phyloP scores from a whole-genome alignment of 495 filamentous ascomycete species.

The Darksidea phi region DNA sequence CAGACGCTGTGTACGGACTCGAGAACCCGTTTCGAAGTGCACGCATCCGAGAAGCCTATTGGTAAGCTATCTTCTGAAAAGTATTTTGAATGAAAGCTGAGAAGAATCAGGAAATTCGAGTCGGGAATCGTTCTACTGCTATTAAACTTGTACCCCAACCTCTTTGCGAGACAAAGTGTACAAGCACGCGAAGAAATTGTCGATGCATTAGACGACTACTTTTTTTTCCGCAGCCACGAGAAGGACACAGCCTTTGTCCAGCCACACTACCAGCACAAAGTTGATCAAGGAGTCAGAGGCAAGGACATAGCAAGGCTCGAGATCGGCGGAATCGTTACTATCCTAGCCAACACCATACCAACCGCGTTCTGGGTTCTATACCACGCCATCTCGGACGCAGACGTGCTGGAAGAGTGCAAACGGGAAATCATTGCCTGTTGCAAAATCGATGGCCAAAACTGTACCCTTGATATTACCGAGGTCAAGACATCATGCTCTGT shows the following conservation, averaged over 20 bases:
- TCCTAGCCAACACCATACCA: conserved; percentile 51
- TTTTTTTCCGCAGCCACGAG: conserved; percentile 39
- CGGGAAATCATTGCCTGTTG: conserved; percentile 35
- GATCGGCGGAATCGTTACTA: conserved; percentile 41
- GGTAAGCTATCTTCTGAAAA: conserved; percentile 39
- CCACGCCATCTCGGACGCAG: conserved; percentile 43
- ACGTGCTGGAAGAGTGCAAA: conserved; percentile 44
- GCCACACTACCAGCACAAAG: conserved; percentile 39
- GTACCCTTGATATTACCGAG: conserved; percentile 17
- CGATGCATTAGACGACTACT: conserved; percentile 48
- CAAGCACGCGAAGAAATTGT: conserved; percentile 43
- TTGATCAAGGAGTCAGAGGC: conserved; percentile 37
- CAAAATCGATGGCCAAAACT: conserved; percentile 8
- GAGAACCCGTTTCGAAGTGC: conserved; percentile 51
- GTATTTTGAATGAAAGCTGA: neutral
- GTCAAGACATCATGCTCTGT: conserved; percentile 24
- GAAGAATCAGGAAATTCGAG: conserved; percentile 47
- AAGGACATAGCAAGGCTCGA: conserved; percentile 50
- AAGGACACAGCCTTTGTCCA: conserved; percentile 41
- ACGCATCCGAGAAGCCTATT: conserved; percentile 47
- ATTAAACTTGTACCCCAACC: conserved; percentile 37
- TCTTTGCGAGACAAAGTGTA: conserved; percentile 40
- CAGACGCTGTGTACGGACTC: conserved; percentile 51
- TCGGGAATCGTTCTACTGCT: conserved; percentile 39
- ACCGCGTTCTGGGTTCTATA: conserved; percentile 50